These are phyloP conservation scores for Nemania sp. DNA, from an alignment of 2,329 filamentous ascomycete species.

Conservation along the genomic window DNA sequence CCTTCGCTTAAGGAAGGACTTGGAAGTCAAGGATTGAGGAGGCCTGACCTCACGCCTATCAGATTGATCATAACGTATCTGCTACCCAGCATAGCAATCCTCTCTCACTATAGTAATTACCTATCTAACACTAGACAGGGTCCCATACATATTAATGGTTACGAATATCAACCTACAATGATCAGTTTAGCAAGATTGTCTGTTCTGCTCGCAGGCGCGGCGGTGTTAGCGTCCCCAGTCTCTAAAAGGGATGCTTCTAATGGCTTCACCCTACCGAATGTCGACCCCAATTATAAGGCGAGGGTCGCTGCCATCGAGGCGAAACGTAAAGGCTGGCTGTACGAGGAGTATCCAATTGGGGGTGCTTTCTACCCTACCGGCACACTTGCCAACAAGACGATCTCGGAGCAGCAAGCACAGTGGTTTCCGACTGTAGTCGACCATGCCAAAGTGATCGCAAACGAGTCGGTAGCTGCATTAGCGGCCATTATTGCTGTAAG, in stretches of 20 bases:
- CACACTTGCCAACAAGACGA: slow-evolving; percentile 12
- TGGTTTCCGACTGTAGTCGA: slow-evolving; percentile 15
- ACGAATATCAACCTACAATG: neutral
- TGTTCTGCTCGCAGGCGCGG: neutral
- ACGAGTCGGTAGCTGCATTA: slow-evolving; percentile 9
- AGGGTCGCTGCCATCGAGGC: slow-evolving; percentile 1
- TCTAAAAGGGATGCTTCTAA: neutral
- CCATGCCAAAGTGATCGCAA: slow-evolving; percentile 5
- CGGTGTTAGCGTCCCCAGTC: slow-evolving; percentile 1
- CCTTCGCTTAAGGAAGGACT: too few species aligned
- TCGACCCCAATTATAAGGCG: neutral
- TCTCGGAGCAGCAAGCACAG: slow-evolving; percentile 12
- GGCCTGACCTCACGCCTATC: too few species aligned
- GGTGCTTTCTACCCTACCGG: slow-evolving; percentile 18
- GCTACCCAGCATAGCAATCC: too few species aligned
- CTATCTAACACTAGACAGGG: too few species aligned
- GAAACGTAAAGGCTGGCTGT: slow-evolving; percentile 14
- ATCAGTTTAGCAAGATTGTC: neutral
- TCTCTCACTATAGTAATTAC: too few species aligned
- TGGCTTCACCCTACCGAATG: slow-evolving; percentile 1
- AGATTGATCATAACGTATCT: too few species aligned
- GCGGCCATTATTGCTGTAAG: slow-evolving; percentile 12
- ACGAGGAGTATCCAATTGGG: slow-evolving; percentile 9
- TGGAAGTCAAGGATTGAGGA: too few species aligned
- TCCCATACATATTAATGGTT: too few species aligned